Conservation (phyloP, 352 stramenopile species). For the Albugo laibachii region DNA sequence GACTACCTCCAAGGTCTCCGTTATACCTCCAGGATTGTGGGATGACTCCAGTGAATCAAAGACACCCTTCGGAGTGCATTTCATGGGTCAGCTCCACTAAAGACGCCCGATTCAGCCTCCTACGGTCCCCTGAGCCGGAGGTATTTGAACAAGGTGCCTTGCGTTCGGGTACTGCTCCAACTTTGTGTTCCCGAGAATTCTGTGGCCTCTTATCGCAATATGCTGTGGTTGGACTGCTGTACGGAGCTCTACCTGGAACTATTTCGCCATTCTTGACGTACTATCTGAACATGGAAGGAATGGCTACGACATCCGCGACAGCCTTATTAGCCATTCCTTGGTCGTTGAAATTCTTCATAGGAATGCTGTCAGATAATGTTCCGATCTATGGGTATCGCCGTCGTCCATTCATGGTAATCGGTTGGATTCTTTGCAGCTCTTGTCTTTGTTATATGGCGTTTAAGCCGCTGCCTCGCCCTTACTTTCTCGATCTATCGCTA, state of each 20-base stretch:
- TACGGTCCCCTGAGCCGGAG: neutral
- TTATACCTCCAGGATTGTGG: too few relatives aligned
- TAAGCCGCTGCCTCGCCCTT: conserved; percentile 17
- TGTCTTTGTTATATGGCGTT: conserved; percentile 26
- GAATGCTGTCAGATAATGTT: conserved; percentile 31
- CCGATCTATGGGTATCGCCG: conserved; percentile 34
- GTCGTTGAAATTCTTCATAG: conserved; percentile 49
- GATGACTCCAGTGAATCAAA: too few relatives aligned
- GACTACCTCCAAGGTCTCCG: too few relatives aligned
- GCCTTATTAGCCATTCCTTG: conserved; percentile 24
- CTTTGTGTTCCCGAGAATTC: conserved; percentile 12
- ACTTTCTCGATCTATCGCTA: conserved; percentile 18
- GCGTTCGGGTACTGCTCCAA: conserved; percentile 14
- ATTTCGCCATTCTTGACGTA: conserved; percentile 21
- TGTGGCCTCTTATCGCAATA: conserved; percentile 22
- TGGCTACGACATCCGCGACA: conserved; percentile 14
- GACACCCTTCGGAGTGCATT: too few relatives aligned
- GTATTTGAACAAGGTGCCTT: conserved; percentile 20
- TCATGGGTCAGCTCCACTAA: too few relatives aligned
- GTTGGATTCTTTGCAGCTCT: conserved; percentile 19
- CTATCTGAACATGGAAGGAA: conserved; percentile 20
- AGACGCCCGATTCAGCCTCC: too few relatives aligned
- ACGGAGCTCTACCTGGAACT: conserved; percentile 19
- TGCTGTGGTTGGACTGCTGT: conserved; percentile 19
- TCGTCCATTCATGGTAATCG: conserved; percentile 39